A percentile compares a stretch with the other conserved stretches of the same genome.
These are phyloP conservation scores for Gnetum montanum DNA, from an alignment of 75 land plant species.

Conservation along the genomic window DNA sequence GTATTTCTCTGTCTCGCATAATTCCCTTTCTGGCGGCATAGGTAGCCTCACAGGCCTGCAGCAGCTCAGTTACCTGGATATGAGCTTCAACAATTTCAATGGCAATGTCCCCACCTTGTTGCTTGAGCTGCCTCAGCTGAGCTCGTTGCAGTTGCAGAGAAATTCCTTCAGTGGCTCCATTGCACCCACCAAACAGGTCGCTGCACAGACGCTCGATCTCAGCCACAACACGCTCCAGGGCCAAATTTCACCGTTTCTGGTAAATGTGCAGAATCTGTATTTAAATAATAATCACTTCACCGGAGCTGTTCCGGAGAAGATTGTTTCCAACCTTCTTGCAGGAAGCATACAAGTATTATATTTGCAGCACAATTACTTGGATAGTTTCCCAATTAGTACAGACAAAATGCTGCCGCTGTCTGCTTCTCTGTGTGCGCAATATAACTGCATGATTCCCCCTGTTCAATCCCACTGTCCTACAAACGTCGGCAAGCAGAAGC, in stretches of 20 bases:
- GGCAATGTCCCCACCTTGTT: slow-evolving; percentile 47
- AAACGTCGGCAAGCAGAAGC: slow-evolving; percentile 46
- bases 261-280: slow-evolving; percentile 53
- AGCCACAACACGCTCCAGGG: slow-evolving; percentile 62
- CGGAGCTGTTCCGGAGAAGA: slow-evolving; percentile 48
- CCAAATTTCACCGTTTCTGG: slow-evolving; percentile 31
- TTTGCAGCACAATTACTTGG: slow-evolving; percentile 70
- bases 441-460: slow-evolving; percentile 70
- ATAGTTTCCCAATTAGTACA: slow-evolving; percentile 27
- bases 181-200: slow-evolving; percentile 20
- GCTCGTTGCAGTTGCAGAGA: slow-evolving; percentile 47
- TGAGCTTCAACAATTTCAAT: slow-evolving; percentile 57
- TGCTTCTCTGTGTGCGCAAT: slow-evolving; percentile 58
- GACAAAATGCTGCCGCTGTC: slow-evolving; percentile 36
- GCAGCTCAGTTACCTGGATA: slow-evolving; percentile 45
- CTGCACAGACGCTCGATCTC: slow-evolving; percentile 37
- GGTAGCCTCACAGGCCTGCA: slow-evolving; percentile 16
- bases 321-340: slow-evolving; percentile 37
- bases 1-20: slow-evolving; percentile 53
- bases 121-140: slow-evolving; percentile 43
- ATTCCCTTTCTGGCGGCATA: slow-evolving; percentile 41
- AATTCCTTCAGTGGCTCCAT: slow-evolving; percentile 50
- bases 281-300: slow-evolving; percentile 72
- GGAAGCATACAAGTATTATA: slow-evolving; percentile 46
- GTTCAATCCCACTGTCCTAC: slow-evolving; percentile 53